phyloP scores from a whole-genome alignment of 169 alveolate genomes.

The Cystoisospora suis region DNA sequence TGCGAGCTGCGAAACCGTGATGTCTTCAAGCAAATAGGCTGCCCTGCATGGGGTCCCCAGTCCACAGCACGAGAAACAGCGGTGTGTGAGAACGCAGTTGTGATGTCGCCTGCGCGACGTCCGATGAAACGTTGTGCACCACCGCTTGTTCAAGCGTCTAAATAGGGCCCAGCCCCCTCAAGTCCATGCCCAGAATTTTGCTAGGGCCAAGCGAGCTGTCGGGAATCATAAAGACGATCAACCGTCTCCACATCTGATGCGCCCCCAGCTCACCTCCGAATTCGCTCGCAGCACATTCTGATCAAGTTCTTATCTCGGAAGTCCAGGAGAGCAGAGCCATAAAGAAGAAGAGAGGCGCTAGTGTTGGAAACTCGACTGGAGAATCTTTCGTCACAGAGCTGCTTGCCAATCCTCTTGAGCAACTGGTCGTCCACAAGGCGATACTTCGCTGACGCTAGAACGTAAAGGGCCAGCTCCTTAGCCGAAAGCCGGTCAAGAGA shows the following conservation, averaged over 20 bases:
- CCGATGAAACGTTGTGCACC: too few species aligned
- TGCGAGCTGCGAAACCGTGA: neutral
- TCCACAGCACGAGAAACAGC: neutral
- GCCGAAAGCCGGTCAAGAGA: neutral
- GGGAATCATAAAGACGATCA: too few species aligned
- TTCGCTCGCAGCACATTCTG: neutral
- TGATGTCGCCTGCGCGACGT: too few species aligned
- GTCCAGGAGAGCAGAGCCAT: neutral
- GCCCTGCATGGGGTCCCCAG: constrained; percentile 13
- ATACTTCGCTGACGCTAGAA: neutral
- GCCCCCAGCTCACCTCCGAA: neutral
- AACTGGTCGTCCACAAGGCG: neutral
- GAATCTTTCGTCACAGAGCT: neutral
- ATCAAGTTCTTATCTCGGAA: neutral
- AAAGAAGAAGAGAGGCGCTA: neutral
- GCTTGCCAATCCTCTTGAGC: constrained; percentile 11
- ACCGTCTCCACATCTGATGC: too few species aligned
- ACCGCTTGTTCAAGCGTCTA: too few species aligned
- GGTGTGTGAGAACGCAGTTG: neutral
- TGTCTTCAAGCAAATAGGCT: neutral
- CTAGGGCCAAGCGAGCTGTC: too few species aligned
- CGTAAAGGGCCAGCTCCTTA: constrained; percentile 7
- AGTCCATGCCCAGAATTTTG: too few species aligned
- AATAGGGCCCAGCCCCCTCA: too few species aligned
- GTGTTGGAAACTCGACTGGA: neutral